Base-by-base conservation (phyloP, 2,329 filamentous ascomycete species). In the Fusarium sp. region DNA sequence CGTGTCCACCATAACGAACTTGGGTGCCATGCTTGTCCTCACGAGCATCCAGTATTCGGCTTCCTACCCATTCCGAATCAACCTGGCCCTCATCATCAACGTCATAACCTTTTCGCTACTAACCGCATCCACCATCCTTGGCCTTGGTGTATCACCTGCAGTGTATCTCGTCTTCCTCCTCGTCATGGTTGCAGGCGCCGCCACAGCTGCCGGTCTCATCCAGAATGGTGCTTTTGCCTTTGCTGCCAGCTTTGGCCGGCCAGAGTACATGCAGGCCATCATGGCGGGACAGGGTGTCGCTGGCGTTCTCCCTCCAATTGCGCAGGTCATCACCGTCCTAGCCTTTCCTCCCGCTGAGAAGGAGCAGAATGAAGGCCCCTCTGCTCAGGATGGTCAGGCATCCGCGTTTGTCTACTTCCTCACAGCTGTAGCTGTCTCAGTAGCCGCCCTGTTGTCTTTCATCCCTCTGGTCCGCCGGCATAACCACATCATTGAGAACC, bases 181-280 rank as follows among this genome's bases (percentile, higher is more conserved):
- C 81, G 65, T 91, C 70, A 95, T 95, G 88, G 95, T 98, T 6
- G 92, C 93, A 70, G 84, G 86, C n/a, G 90, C 95, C 0, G 94
- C 94, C 73, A 87, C 93, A 79, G 95, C 94, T 0, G 93, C 95
- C 0, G 95, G 93, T 0, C 86, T 98, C 59, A 93, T 95, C 75
- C 96, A 98, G 83, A 98, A 98, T 81, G 96, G 96, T 20, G 91
- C 96, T 12, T 98, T 98, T 81, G 94, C 96, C 4, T 98, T 95
- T 80, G 95, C 94, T 4, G 91, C 93, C 5, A 92, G 94, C 61
- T 98, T 98, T 79, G 94, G 92, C 38, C 87, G 93, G 60, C 90
- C 92, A 22, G 94, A 96, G 82, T 99, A 98, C 82, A 98, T 94
- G 64, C 96, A 98, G 83, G 96, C 93, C 27, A 95, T 98, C 82